Percentiles rank a stretch among this genome's conserved stretches.
Evolutionary conservation across 2,329 filamentous ascomycete species (phyloP).

Genomic region (Curvularia lunata): DNA sequence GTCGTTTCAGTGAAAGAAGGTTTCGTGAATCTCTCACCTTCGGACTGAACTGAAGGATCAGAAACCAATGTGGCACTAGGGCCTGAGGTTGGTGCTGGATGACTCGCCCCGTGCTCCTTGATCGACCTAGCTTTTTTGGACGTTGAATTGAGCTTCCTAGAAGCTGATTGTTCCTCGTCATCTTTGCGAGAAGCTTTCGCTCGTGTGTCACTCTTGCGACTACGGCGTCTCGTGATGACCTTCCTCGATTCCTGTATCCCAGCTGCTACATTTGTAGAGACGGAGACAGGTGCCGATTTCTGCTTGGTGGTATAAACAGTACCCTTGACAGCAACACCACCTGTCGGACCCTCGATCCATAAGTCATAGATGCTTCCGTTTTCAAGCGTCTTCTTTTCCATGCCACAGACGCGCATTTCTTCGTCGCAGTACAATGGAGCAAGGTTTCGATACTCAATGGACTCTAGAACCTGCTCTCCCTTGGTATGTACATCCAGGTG

Average conservation of each 20-base stretch:
- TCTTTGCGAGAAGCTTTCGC: neutral
- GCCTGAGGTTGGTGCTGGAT: neutral
- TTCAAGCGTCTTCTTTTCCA: slow-evolving; percentile 48
- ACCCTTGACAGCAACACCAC: slow-evolving; percentile 55
- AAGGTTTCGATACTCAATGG: slow-evolving; percentile 79
- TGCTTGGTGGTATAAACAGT: slow-evolving; percentile 30
- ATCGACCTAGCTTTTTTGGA: neutral
- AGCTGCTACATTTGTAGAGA: neutral
- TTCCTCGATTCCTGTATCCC: neutral
- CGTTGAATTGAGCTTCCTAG: neutral
- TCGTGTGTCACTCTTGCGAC: neutral
- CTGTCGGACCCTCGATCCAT: slow-evolving; percentile 52
- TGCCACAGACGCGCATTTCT: slow-evolving; percentile 71
- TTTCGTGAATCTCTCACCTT: slow-evolving; percentile 1
- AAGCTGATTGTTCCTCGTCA: neutral
- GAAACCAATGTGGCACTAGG: neutral
- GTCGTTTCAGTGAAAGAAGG: neutral
- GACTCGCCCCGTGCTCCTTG: neutral
- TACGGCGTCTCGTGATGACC: no score
- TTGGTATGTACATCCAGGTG: slow-evolving; percentile 9
- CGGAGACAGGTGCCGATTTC: neutral
- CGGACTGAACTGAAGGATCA: neutral
- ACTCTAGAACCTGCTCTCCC: slow-evolving; percentile 53
- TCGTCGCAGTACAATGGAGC: slow-evolving; percentile 80
- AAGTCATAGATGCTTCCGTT: slow-evolving; percentile 42